Percentiles rank a stretch among this genome's conserved stretches.
Conservation (phyloP, 2,329 filamentous ascomycete species). For the Neofusicoccum parvum region DNA sequence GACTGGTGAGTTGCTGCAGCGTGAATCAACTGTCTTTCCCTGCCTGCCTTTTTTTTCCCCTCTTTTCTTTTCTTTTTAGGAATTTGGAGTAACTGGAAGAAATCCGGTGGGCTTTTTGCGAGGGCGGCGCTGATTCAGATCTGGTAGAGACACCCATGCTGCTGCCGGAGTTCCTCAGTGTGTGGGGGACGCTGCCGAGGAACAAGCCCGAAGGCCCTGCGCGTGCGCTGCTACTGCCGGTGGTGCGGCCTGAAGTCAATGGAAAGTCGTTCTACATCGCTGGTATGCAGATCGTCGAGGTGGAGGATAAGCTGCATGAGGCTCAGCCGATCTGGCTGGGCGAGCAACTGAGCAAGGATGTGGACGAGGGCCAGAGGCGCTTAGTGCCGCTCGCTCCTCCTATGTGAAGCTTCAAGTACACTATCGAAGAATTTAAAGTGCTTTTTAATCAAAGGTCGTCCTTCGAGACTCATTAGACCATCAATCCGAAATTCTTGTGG, state of each 20-base stretch:
- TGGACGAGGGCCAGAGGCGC: conserved; percentile 27
- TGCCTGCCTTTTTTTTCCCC: neutral
- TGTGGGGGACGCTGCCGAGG: conserved; percentile 27
- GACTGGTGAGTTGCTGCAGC: conserved; percentile 27
- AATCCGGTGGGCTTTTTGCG: too few species aligned
- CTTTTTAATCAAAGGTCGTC: too few species aligned
- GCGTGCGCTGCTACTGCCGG: conserved; percentile 28
- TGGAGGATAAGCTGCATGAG: conserved; percentile 30
- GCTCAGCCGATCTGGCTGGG: conserved; percentile 31
- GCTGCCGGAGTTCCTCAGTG: conserved; percentile 21
- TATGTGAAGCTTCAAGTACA: neutral
- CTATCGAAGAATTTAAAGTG: too few species aligned
- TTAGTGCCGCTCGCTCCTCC: conserved; percentile 14
- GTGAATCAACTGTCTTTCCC: neutral
- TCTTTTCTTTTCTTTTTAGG: neutral
- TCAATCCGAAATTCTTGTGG: too few species aligned
- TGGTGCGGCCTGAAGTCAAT: conserved; percentile 25
- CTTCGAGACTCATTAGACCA: too few species aligned
- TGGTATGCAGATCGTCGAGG: conserved; percentile 29
- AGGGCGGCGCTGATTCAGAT: too few species aligned
- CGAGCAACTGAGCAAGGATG: conserved; percentile 27
- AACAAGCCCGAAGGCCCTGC: conserved; percentile 30
- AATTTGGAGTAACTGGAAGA: too few species aligned
- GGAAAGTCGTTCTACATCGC: conserved; percentile 30
- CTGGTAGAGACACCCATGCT: conserved; percentile 21